These are phyloP conservation scores for Wickerhamomyces silvicola DNA, from an alignment of 805 yeast species.

Conservation along the genomic window DNA sequence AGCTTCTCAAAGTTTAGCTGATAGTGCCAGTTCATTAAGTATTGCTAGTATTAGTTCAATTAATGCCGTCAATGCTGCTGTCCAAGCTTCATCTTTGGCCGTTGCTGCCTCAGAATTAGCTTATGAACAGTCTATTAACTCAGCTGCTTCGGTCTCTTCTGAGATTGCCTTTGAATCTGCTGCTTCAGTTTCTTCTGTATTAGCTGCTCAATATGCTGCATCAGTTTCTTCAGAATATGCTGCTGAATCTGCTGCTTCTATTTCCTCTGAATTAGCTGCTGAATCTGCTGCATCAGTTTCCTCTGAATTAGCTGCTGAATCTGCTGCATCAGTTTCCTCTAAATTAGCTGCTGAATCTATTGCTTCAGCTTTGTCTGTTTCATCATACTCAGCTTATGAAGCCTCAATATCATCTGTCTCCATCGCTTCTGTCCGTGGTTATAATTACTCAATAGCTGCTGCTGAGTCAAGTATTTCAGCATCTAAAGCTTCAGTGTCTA, in stretches of 20 bases:
- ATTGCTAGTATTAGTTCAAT: constrained; percentile 16
- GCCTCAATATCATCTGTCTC: constrained; percentile 16
- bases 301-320: constrained; percentile 30
- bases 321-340: constrained; percentile 20
- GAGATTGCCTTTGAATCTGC: constrained; percentile 8
- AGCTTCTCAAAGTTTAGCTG: too few species aligned
- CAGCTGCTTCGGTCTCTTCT: constrained; percentile 9
- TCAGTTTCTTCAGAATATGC: constrained; percentile 18
- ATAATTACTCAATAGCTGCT: constrained; percentile 16
- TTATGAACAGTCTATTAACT: constrained; percentile 10
- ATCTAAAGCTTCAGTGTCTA: constrained; percentile 6
- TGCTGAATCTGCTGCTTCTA: constrained; percentile 17
- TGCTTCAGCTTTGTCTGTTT: constrained; percentile 10
- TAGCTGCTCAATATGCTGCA: constrained; percentile 14
- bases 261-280: constrained; percentile 21
- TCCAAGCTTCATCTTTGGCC: constrained; percentile 11
- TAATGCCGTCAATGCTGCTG: constrained; percentile 18
- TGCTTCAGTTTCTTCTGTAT: constrained; percentile 11
- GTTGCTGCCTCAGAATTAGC: constrained; percentile 17
- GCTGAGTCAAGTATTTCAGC: too few species aligned
- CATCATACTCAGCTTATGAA: constrained; percentile 12
- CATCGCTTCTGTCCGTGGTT: constrained; percentile 16
- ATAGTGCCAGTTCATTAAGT: too few species aligned
- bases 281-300: constrained; percentile 18
- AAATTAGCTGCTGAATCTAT: constrained; percentile 8